These are phyloP conservation scores for Cyclotella baltica DNA, from an alignment of 108 stramenopile species.

Conservation along the genomic window DNA sequence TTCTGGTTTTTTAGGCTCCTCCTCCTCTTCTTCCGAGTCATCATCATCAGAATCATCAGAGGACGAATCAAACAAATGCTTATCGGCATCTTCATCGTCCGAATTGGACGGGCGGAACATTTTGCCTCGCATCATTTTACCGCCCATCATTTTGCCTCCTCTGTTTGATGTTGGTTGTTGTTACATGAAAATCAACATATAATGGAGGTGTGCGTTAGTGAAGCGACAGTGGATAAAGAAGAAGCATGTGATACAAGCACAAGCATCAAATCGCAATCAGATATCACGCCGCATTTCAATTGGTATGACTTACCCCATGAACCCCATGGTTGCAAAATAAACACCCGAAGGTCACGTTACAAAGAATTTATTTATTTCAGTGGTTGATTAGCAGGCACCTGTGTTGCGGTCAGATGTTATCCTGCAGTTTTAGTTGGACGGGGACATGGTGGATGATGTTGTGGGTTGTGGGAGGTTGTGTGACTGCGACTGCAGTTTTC, in stretches of 20 bases:
- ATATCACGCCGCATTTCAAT: not conserved
- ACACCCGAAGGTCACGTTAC: too few relatives aligned
- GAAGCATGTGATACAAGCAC: not conserved
- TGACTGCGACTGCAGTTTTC: too few relatives aligned
- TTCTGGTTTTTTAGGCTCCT: conserved; percentile 17
- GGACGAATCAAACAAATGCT: conserved; percentile 40
- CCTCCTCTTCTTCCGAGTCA: conserved; percentile 30
- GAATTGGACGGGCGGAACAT: conserved; percentile 58
- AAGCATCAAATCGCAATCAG: not conserved
- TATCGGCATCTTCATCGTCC: conserved; percentile 61
- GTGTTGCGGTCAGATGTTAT: too few relatives aligned
- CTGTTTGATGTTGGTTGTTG: conserved; percentile 1
- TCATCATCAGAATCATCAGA: conserved; percentile 61
- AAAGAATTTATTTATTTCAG: not conserved
- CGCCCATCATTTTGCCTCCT: conserved; percentile 61
- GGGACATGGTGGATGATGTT: too few relatives aligned
- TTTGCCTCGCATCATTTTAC: conserved; percentile 68
- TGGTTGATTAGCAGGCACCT: too few relatives aligned
- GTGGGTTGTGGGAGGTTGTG: too few relatives aligned
- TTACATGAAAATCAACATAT: too few relatives aligned
- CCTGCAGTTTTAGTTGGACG: too few relatives aligned
- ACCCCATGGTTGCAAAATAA: conserved; percentile 53
- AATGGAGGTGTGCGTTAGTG: too few relatives aligned
- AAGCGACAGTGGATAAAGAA: not conserved
- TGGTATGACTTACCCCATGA: conserved; percentile 19